Percentiles rank a stretch among this genome's conserved stretches.
Conservation (phyloP, 441 rosid genomes). For the Omphalea diandra region DNA sequence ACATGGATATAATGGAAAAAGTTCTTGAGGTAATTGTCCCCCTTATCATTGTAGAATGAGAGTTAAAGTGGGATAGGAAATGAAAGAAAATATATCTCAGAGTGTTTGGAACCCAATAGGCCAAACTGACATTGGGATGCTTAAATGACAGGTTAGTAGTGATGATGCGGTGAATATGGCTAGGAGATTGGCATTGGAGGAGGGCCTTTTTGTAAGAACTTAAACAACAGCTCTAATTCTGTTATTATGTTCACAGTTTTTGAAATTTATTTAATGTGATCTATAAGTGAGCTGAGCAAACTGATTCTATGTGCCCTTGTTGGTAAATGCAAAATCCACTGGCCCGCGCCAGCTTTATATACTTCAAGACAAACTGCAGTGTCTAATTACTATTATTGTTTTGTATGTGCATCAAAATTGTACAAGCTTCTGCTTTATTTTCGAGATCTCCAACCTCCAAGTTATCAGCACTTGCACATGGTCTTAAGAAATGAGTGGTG, state of each 20-base stretch:
- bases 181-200: constrained; percentile 81
- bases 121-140: not conserved
- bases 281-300: not conserved
- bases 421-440: too few relatives aligned
- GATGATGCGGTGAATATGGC: constrained; percentile 92
- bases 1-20: constrained; percentile 92
- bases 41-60: not conserved
- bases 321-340: too few relatives aligned
- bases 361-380: too few relatives aligned
- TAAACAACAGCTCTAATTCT: not conserved
- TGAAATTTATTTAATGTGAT: not conserved
- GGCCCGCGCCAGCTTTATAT: too few relatives aligned
- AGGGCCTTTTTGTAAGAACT: constrained; percentile 82
- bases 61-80: not conserved
- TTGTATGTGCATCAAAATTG: too few relatives aligned
- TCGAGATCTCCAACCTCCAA: too few relatives aligned
- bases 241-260: not conserved
- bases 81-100: not conserved
- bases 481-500: too few relatives aligned
- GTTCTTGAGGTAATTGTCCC: constrained; percentile 71
- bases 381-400: too few relatives aligned
- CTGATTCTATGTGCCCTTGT: not conserved
- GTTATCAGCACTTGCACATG: too few relatives aligned
- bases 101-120: not conserved
- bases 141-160: constrained; percentile 62